These are phyloP conservation scores for Auriscalpium vulgare DNA, from an alignment of 768 basidiomycete species.

Conservation along the genomic window DNA sequence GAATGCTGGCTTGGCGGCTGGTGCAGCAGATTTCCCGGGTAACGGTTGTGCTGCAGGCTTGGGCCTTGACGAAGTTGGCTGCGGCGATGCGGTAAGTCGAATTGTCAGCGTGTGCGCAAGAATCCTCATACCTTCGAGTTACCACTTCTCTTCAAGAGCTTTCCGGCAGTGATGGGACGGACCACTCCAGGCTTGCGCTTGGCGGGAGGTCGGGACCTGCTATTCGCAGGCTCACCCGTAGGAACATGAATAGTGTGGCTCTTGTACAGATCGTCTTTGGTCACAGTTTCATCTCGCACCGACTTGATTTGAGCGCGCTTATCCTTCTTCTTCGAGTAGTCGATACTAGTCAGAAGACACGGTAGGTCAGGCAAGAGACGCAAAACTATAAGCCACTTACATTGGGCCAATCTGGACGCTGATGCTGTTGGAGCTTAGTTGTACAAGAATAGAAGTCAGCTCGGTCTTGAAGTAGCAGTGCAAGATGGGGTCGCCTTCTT, in stretches of 20 bases:
- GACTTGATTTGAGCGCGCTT: constrained; percentile 85
- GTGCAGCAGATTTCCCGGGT: constrained; percentile 45
- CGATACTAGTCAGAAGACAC: constrained; percentile 42
- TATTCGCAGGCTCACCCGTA: constrained; percentile 79
- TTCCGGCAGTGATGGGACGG: constrained; percentile 79
- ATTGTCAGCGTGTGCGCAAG: not conserved
- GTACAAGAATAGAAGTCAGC: constrained; percentile 72
- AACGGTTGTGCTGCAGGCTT: constrained; percentile 59
- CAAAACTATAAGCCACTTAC: constrained; percentile 38
- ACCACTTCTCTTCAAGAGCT: constrained; percentile 70
- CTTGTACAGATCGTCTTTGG: constrained; percentile 82
- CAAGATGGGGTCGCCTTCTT: constrained; percentile 93
- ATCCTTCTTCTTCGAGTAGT: constrained; percentile 96
- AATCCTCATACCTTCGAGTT: constrained; percentile 38
- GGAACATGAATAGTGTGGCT: constrained; percentile 84
- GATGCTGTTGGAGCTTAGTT: constrained; percentile 70
- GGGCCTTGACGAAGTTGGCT: constrained; percentile 24
- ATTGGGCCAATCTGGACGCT: constrained; percentile 65
- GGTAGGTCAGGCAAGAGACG: not conserved
- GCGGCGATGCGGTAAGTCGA: constrained; percentile 1
- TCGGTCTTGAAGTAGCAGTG: constrained; percentile 96
- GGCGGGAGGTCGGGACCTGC: constrained; percentile 76
- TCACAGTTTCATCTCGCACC: constrained; percentile 80
- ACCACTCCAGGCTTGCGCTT: constrained; percentile 84
- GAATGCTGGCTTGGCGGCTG: constrained; percentile 25